Evolutionary conservation across 2,329 filamentous ascomycete species (phyloP), one percentile per base, ranked within the genome.

Genomic region (Neonectria coccinea): DNA sequence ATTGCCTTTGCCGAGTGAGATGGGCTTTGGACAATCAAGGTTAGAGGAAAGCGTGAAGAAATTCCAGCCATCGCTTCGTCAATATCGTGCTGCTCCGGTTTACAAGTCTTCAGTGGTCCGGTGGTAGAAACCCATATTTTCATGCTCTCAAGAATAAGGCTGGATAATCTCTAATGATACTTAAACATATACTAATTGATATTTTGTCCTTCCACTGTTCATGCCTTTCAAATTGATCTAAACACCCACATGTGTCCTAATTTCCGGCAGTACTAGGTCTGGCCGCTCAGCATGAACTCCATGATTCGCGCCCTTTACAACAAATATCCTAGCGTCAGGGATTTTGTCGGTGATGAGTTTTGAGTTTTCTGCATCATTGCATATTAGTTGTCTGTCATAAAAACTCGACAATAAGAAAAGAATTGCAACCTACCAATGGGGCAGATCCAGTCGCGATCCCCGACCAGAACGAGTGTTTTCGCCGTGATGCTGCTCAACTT

Each of bases 391-490:
- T 29, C 22, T 27, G 22, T 18, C 18, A 12, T 3, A 11, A 50
- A 2, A 1, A 3, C 3, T 11, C 5, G 4, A 11, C 9, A 10
- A n/a, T 4, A 29, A 2, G 25, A 6, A 1, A 8, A 14, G 7
- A 29, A 3, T 16, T 14, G 5, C 4, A 8, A 50, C 47, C 27
- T 50, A 50, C 47, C 47, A 20, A 50, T 31, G 2, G 47, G 47
- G n/a, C 47, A 69, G 44, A 69, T 69, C 67, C 67, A 69, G 39
- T 69, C 67, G 31, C 68, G 60, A 5, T 69, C 67, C 7, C 67
- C 67, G 14, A 67, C 67, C 9, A 69, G 47, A 1, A 69, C 58
- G 10, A 69, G 56, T 2, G 67, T 69, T 36, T 61, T 67, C 14
- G 66, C 67, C 0, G 31, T 36, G 44, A 69, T 61, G 1, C 5